Base-by-base conservation (phyloP, 768 basidiomycete species). In the Asterophora lycoperdoides region DNA sequence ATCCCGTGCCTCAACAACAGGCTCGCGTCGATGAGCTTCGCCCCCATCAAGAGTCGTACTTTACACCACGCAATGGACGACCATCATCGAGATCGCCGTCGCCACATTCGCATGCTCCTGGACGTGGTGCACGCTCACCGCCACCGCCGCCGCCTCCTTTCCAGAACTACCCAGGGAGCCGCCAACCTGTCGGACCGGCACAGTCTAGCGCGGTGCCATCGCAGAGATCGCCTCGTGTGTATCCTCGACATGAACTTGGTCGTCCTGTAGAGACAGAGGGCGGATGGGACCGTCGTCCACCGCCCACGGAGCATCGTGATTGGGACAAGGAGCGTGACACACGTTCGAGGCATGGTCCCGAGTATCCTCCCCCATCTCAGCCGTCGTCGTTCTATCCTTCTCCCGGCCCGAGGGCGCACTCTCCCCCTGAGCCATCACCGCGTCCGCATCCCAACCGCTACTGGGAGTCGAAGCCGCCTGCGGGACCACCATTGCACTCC, bases 391-490 rank as follows among this genome's bases (percentile, higher is more conserved):
- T 72, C 58, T 73, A 77, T 51, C 68, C 72, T 11, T 74, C 77
- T 3, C 76, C 69, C 15, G 60, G 49, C n/a, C 55, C 69, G 30
- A 66, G 69, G 10, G 60, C 64, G 0, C 69, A 70, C 20, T 83
- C 78, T 49, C 82, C 84, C 23, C 73, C 79, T 44, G 78, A 81
- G 38, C 73, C 77, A 0, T 86, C 86, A 1, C 84, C 86, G 3
- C 76, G 83, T 17, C 73, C 74, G 1, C 78, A 77, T 28, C 58
- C 68, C 4, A 64, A 71, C 13, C 60, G 75, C 6, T 79, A 81
- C 57, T 86, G 84, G 84, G 86, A 86, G 13, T 65, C 76, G 28
- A 83, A 81, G 60, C 79, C 77, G 2, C 62, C 71, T 1, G 68
- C 67, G 11, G 59, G 60, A 19, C 61, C 62, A 6, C 46, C 48